These are phyloP conservation scores for Plectosphaerella plurivora DNA, from an alignment of 2,329 filamentous ascomycete genomes.

Conservation along the genomic window DNA sequence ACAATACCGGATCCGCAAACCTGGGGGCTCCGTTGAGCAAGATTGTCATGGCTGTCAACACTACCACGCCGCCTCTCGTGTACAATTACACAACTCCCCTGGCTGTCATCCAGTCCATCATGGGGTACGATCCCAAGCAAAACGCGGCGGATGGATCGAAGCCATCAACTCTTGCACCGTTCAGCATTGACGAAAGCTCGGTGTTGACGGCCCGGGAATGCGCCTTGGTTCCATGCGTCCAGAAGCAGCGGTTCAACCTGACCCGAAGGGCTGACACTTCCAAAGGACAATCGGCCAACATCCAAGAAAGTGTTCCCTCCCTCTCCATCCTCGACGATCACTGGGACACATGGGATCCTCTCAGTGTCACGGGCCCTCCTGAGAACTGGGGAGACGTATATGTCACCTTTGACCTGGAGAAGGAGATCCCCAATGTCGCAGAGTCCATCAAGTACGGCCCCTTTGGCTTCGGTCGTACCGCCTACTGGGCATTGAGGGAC, in stretches of 20 bases:
- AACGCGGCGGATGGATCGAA: not conserved
- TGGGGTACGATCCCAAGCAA: not conserved
- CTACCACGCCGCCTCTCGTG: not conserved
- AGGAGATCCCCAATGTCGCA: not conserved
- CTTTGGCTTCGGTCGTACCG: not conserved
- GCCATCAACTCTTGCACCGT: not conserved
- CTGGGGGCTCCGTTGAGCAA: not conserved
- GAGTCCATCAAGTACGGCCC: not conserved
- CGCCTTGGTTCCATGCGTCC: constrained; percentile 1
- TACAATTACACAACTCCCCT: constrained; percentile 4
- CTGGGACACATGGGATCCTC: not conserved
- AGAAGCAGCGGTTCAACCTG: not conserved
- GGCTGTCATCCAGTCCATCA: constrained; percentile 5
- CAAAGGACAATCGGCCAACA: not conserved
- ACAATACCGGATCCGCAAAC: not conserved
- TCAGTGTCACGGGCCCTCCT: not conserved
- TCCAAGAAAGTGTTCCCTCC: not conserved
- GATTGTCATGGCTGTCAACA: constrained; percentile 5
- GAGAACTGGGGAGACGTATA: not conserved
- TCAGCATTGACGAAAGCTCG: not conserved
- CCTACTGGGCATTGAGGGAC: not conserved
- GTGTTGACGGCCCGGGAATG: constrained; percentile 1
- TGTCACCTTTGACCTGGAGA: not conserved
- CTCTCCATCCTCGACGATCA: not conserved
- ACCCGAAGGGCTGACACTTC: not conserved